Conservation (phyloP, 2,329 filamentous ascomycete species). For the Coleophoma crateriformis region DNA sequence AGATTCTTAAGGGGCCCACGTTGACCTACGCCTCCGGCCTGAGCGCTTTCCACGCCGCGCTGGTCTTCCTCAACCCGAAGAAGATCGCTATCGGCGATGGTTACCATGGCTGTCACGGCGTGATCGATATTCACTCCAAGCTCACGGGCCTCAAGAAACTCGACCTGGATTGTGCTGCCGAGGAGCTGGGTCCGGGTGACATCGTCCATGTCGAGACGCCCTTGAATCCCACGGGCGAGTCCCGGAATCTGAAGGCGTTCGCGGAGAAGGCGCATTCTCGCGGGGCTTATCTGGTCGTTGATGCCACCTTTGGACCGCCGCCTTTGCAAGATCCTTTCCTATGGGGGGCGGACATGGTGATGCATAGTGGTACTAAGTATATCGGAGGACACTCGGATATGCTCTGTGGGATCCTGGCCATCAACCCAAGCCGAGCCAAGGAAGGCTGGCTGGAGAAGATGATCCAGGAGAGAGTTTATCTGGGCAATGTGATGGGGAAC, state of each 20-base stretch:
- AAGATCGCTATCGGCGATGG: constrained; percentile 77
- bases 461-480: constrained; percentile 62
- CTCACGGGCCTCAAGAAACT: constrained; percentile 72
- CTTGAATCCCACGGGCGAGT: constrained; percentile 83
- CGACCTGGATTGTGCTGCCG: constrained; percentile 61
- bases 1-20: constrained; percentile 62
- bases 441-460: constrained; percentile 56
- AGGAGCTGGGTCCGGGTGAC: constrained; percentile 69
- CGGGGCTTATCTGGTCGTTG: constrained; percentile 76
- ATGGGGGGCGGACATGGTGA: constrained; percentile 76
- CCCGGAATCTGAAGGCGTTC: constrained; percentile 66
- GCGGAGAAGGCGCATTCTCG: constrained; percentile 64
- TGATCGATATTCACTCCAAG: constrained; percentile 67
- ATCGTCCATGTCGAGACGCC: constrained; percentile 91
- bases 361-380: constrained; percentile 96
- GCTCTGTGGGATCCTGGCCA: constrained; percentile 77
- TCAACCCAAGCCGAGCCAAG: constrained; percentile 44
- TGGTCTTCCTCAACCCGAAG: constrained; percentile 78
- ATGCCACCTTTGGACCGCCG: constrained; percentile 90
- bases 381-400: constrained; percentile 93
- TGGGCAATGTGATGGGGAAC: constrained; percentile 83
- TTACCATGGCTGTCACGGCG: constrained; percentile 92
- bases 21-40: constrained; percentile 83
- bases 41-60: constrained; percentile 79
- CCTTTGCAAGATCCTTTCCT: constrained; percentile 80